A percentile compares a stretch with the other conserved stretches of the same genome.
Conservation (phyloP, 768 basidiomycete species). For the Hypholoma sublateritium region DNA sequence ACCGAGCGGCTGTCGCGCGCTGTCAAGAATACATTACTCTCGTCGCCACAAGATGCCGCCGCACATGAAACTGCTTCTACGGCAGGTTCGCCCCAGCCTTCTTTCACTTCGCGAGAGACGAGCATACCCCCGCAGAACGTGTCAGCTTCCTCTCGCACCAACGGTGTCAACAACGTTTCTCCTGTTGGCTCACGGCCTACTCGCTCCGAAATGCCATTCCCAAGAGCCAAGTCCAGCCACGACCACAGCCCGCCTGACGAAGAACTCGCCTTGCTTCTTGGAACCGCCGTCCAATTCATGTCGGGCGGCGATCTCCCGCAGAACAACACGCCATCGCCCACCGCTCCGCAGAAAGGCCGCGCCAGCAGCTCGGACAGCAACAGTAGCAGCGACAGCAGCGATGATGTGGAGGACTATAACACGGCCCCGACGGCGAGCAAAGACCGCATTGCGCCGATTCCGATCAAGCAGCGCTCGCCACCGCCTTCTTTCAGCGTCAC, state of each 20-base stretch:
- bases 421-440: conserved; percentile 5
- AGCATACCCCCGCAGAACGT: conserved; percentile 9
- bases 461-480: conserved; percentile 55
- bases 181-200: neutral
- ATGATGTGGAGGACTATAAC: conserved; percentile 19
- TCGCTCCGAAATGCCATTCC: conserved; percentile 6
- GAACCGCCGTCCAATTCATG: conserved; percentile 42
- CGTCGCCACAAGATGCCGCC: neutral
- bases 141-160: conserved; percentile 5
- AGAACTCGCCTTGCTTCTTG: conserved; percentile 41
- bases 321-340: neutral
- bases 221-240: neutral
- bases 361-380: neutral
- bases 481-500: conserved; percentile 62
- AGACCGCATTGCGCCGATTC: conserved; percentile 50
- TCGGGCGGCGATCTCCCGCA: conserved; percentile 15
- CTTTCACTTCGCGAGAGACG: conserved; percentile 5
- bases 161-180: neutral
- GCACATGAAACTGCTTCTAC: conserved; percentile 1
- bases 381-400: conserved; percentile 23
- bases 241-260: conserved; percentile 36
- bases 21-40: conserved; percentile 25
- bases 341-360: neutral
- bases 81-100: neutral
- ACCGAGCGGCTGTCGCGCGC: conserved; percentile 43